Conservation (phyloP, 2,329 filamentous ascomycete genomes). For the Cadophora gregata region DNA sequence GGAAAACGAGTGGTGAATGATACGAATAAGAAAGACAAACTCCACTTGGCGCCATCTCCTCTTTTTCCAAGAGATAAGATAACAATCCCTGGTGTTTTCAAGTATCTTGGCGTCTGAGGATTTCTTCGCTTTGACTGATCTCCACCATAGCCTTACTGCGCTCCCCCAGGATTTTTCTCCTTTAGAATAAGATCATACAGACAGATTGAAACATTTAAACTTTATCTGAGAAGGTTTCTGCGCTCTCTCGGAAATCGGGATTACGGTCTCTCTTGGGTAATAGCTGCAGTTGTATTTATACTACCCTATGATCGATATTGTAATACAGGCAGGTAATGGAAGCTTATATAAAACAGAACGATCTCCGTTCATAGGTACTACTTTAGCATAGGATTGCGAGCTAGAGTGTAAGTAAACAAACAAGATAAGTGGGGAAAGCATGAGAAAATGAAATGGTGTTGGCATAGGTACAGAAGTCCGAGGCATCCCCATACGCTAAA, state of each 20-base stretch:
- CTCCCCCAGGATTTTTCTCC: neutral
- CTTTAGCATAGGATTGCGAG: too few relatives aligned
- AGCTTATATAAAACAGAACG: too few relatives aligned
- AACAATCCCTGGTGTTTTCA: conserved; percentile 15
- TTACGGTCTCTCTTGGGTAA: neutral
- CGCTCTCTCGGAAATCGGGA: conserved; percentile 1
- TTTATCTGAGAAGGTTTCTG: neutral
- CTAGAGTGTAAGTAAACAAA: neutral
- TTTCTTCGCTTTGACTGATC: conserved; percentile 6
- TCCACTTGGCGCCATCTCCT: neutral
- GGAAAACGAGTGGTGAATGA: too few relatives aligned
- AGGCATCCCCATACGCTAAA: conserved; percentile 12
- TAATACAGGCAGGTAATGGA: too few relatives aligned
- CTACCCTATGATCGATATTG: neutral
- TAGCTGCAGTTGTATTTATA: neutral
- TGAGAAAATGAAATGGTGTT: conserved; percentile 2
- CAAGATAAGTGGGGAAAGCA: neutral
- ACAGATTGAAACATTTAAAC: conserved; percentile 7
- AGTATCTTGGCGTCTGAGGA: conserved; percentile 3
- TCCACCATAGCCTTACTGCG: neutral
- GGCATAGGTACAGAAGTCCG: conserved; percentile 8
- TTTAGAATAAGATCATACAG: neutral
- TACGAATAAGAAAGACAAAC: neutral
- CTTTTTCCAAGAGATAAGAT: conserved; percentile 10
- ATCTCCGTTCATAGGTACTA: too few relatives aligned